A percentile compares a stretch with the other conserved stretches of the same genome.
Evolutionary conservation across 2,329 filamentous ascomycete species (phyloP).

Genomic region (Colletotrichum cuscutae): DNA sequence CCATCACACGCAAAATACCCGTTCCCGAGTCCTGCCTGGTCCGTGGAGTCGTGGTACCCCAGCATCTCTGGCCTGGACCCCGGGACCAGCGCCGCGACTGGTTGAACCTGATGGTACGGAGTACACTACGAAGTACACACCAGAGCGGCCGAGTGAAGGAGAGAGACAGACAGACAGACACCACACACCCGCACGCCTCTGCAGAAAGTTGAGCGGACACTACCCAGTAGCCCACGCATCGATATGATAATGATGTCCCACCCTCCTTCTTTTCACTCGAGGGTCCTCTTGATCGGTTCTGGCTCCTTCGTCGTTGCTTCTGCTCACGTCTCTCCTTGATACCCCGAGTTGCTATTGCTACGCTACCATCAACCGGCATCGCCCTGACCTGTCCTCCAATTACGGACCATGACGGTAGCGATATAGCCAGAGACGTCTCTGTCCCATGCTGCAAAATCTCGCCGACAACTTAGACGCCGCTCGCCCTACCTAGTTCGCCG

Average conservation of each 20-base stretch:
- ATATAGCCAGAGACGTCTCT: conserved; percentile 17
- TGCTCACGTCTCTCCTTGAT: conserved; percentile 35
- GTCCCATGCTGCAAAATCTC: neutral
- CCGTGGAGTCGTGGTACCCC: conserved; percentile 30
- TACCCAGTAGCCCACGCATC: conserved; percentile 16
- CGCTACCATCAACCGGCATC: neutral
- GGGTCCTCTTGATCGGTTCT: conserved; percentile 19
- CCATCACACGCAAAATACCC: conserved; percentile 30
- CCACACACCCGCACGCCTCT: conserved; percentile 11
- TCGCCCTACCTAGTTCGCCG: neutral
- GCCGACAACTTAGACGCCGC: conserved; percentile 6
- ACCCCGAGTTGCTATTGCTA: conserved; percentile 26
- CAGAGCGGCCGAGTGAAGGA: conserved; percentile 4
- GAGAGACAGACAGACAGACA: conserved; percentile 14
- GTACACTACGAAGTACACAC: conserved; percentile 10
- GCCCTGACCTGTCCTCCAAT: conserved; percentile 4
- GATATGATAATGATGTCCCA: conserved; percentile 33
- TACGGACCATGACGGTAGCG: conserved; percentile 27
- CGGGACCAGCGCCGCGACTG: conserved; percentile 22
- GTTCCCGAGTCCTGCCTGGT: conserved; percentile 32
- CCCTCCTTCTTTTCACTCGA: conserved; percentile 19
- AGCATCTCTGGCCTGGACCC: conserved; percentile 25
- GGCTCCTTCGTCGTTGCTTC: conserved; percentile 20
- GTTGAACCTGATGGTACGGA: conserved; percentile 19
- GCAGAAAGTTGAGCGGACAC: conserved; percentile 13